These are phyloP conservation scores for Falciphora oryzae DNA, from an alignment of 2,329 filamentous ascomycete genomes.

Conservation along the genomic window DNA sequence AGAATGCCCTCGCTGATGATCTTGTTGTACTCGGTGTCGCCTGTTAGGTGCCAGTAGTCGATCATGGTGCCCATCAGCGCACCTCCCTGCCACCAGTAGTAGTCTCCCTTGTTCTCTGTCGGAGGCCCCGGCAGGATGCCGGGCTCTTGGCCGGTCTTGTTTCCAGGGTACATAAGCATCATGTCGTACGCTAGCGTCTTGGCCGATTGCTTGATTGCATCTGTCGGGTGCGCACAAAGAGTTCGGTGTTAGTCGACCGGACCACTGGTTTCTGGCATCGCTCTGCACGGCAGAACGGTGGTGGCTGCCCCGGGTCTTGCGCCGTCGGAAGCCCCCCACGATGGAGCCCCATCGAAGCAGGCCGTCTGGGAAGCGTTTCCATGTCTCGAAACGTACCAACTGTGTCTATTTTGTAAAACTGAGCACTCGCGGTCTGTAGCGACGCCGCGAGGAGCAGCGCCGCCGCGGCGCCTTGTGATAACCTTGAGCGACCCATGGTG, in stretches of 20 bases:
- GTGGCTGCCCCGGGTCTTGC: no score
- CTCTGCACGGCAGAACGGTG: not conserved
- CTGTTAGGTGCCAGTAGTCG: conserved; percentile 65
- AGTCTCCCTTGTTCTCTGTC: conserved; percentile 39
- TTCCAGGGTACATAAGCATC: conserved; percentile 8
- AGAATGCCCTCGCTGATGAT: conserved; percentile 51
- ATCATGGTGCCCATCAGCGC: conserved; percentile 63
- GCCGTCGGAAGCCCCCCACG: not conserved
- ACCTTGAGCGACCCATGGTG: not conserved
- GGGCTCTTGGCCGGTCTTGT: conserved; percentile 38
- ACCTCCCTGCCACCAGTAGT: conserved; percentile 72
- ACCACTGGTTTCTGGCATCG: not conserved
- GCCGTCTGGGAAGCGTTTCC: no score
- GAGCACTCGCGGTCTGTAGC: conserved; percentile 3
- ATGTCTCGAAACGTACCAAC: conserved; percentile 4
- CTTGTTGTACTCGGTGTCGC: conserved; percentile 57
- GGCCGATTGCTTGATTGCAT: conserved; percentile 6
- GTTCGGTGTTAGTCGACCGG: not conserved
- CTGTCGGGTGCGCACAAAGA: not conserved
- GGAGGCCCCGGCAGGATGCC: conserved; percentile 54
- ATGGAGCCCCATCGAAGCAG: no score
- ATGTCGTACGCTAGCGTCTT: conserved; percentile 9
- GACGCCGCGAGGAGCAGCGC: not conserved
- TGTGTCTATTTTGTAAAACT: conserved; percentile 7
- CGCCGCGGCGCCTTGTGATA: not conserved